Evolutionary conservation across 1,284 basidiomycete genomes (phyloP).

Genomic region (Sanghuangporus sanghuang): DNA sequence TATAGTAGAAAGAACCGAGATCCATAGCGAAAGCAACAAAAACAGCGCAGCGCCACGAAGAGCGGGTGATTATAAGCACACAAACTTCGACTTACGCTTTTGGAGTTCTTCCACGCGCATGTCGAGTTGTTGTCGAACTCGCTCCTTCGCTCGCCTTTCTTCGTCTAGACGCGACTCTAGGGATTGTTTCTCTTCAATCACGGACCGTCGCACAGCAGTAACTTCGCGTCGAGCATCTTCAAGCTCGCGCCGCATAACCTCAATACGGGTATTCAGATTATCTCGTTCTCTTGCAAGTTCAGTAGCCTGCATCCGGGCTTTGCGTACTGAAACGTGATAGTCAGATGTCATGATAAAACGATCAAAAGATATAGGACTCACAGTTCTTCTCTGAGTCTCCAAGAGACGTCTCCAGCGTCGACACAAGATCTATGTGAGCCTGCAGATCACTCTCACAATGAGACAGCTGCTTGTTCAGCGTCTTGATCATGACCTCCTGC

Average conservation of each 20-base stretch:
- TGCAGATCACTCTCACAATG: constrained; percentile 90
- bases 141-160: constrained; percentile 78
- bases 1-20: constrained; percentile 8
- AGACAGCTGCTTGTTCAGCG: constrained; percentile 84
- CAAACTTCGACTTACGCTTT: constrained; percentile 81
- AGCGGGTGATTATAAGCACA: constrained; percentile 53
- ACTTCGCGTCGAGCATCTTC: constrained; percentile 74
- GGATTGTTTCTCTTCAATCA: constrained; percentile 81
- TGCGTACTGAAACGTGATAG: constrained; percentile 58
- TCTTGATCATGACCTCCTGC: constrained; percentile 87
- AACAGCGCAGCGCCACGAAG: constrained; percentile 2
- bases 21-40: constrained; percentile 14
- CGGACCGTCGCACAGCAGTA: constrained; percentile 66
- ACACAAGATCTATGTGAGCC: constrained; percentile 87
- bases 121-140: constrained; percentile 78
- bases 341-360: constrained; percentile 11
- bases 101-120: constrained; percentile 78
- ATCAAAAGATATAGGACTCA: constrained; percentile 36
- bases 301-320: constrained; percentile 85
- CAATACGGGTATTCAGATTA: constrained; percentile 57
- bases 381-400: constrained; percentile 88
- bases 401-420: constrained; percentile 75
- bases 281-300: constrained; percentile 84
- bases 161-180: constrained; percentile 76
- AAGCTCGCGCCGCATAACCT: constrained; percentile 63